Base-by-base conservation (phyloP, 208 protist species). In the Acanthamoeba royreba region DNA sequence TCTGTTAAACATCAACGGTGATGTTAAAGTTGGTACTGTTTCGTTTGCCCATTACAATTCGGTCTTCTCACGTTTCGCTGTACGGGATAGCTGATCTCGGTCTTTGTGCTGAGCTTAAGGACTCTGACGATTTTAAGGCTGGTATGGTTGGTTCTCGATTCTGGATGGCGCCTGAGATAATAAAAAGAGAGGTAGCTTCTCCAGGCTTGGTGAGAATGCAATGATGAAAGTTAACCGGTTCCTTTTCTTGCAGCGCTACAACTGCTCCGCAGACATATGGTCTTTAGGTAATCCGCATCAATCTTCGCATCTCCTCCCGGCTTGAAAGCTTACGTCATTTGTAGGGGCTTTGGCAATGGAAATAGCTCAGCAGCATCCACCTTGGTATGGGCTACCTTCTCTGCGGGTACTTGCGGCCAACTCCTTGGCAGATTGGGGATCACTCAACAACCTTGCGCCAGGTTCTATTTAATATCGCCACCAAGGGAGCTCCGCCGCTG, bases 401-500 rank as follows among this genome's bases (percentile, higher is more conserved):
- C 46, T 86, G 5, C 19, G 35, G 77, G 72, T 47, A 8, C 7
- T 5, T 28, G 3, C 19, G n/a, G 1, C 22, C n/a, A 22, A 22
- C 22, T 28, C 5, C 4, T 19, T 35, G 8, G 31, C 43, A 3
- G 33, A 19, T 4, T 45, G 31, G 5, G 11, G 19, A 19, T 3
- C 69, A n/a, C 4, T 9, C 31, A 19, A 4, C 31, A 13, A 47
- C 69, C 40, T 4, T 22, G 11, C n/a, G 8, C 72, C 35, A 83
- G 42, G 95, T 92, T 22, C 49, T 96, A 0, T 96, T 96, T 43
- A 43, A 93, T 31, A 92, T 96, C 43, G 94, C 95, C 2, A 96
- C 95, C 25, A 96, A 96, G 47, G 95, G 95, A 85, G 94, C 94
- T 45, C 95, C 95, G 11, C 94, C 92, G n/a, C 83, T 96, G 15